phyloP scores from a whole-genome alignment of 108 stramenopile species.

The Chaetoceros tenuissimus region DNA sequence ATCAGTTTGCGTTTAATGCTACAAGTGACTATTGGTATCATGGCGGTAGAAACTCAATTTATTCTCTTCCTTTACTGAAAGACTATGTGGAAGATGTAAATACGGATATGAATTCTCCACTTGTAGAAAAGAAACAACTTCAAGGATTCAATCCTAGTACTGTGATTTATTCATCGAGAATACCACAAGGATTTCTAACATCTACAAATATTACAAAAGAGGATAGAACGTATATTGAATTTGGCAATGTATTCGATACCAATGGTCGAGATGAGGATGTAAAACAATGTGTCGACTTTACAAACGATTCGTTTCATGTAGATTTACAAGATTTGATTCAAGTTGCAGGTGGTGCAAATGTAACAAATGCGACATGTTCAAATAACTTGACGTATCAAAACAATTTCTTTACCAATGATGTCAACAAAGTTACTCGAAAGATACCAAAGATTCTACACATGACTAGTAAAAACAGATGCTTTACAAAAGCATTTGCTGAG shows the following conservation, averaged over 20 bases:
- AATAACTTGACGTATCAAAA: too few relatives aligned
- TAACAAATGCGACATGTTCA: neutral
- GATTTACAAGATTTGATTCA: neutral
- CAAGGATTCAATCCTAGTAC: too few relatives aligned
- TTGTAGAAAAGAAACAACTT: too few relatives aligned
- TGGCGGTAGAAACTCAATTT: neutral
- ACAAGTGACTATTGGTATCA: neutral
- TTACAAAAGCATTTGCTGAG: slow-evolving; percentile 17
- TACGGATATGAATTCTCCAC: too few relatives aligned
- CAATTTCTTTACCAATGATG: neutral
- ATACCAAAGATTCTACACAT: slow-evolving; percentile 54
- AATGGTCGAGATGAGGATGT: neutral
- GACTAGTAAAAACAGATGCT: slow-evolving; percentile 42
- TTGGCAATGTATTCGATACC: neutral
- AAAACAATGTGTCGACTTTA: neutral
- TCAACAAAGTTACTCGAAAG: slow-evolving; percentile 10
- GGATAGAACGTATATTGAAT: too few relatives aligned
- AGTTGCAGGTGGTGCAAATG: neutral
- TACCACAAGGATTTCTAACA: too few relatives aligned
- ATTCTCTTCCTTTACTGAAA: too few relatives aligned
- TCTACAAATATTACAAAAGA: too few relatives aligned
- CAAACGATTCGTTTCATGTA: neutral
- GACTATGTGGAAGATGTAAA: too few relatives aligned
- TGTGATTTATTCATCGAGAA: too few relatives aligned
- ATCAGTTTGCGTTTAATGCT: neutral